phyloP scores from a whole-genome alignment of 2,329 filamentous ascomycete genomes.

The Trichoderma oligosporum region DNA sequence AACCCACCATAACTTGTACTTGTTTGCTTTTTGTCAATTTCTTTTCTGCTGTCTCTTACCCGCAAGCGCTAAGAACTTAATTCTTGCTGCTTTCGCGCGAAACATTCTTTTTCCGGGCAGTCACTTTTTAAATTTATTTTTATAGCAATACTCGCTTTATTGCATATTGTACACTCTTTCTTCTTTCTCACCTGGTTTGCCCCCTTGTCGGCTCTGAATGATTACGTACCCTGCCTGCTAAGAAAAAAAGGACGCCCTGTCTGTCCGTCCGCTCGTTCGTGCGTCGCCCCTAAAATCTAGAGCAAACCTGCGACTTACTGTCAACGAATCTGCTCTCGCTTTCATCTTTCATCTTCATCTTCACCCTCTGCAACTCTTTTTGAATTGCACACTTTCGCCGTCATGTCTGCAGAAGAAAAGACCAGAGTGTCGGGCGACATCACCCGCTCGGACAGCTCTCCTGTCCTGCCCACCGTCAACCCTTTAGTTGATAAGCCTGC shows the following conservation, averaged over 20 bases:
- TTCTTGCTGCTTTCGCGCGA: constrained; percentile 18
- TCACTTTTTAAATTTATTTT: constrained; percentile 21
- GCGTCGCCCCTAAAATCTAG: constrained; percentile 26
- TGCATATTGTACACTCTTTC: constrained; percentile 33
- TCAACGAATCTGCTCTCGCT: constrained; percentile 35
- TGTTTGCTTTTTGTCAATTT: constrained; percentile 9
- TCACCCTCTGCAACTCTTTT: constrained; percentile 1
- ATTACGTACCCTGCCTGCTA: constrained; percentile 20
- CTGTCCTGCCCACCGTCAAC: constrained; percentile 78
- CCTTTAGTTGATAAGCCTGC: constrained; percentile 68
- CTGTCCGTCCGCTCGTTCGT: constrained; percentile 40
- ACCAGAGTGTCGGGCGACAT: constrained; percentile 76
- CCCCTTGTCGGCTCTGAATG: constrained; percentile 9
- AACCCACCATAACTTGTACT: constrained; percentile 7
- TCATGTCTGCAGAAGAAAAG: constrained; percentile 65
- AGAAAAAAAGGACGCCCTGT: constrained; percentile 22
- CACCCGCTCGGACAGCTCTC: constrained; percentile 54
- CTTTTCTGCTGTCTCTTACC: constrained; percentile 23
- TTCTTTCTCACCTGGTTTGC: constrained; percentile 13
- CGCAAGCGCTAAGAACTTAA: constrained; percentile 23
- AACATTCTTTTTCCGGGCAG: constrained; percentile 30
- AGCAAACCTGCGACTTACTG: constrained; percentile 22
- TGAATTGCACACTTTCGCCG: constrained; percentile 19
- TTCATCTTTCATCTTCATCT: not conserved
- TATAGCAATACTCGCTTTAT: constrained; percentile 31